phyloP scores from a whole-genome alignment of 306 rosid genomes.

The Acacia crassicarpa region DNA sequence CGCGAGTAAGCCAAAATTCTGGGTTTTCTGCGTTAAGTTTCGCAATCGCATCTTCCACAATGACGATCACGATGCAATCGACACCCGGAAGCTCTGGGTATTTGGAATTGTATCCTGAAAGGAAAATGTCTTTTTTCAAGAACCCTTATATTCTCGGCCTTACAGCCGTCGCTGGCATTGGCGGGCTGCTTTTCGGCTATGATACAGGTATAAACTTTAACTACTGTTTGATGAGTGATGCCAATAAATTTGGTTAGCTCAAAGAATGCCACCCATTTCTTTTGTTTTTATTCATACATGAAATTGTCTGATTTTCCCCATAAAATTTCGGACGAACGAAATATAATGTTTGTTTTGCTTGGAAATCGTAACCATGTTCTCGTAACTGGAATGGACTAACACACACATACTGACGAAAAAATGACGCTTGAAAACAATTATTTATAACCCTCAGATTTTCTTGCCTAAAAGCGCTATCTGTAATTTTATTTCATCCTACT shows the following conservation, averaged over 20 bases:
- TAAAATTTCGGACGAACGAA: not conserved
- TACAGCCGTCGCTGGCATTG: constrained; percentile 48
- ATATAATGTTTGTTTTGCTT: not conserved
- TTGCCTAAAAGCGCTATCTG: not conserved
- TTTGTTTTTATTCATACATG: not conserved
- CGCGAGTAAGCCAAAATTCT: not conserved
- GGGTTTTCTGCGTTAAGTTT: not conserved
- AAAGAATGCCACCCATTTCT: not conserved
- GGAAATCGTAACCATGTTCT: not conserved
- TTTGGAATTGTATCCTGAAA: constrained; percentile 46
- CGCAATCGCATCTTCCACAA: not conserved
- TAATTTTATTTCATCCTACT: not conserved
- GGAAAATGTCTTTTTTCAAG: constrained; percentile 49
- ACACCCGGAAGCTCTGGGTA: constrained; percentile 59
- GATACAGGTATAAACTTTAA: constrained; percentile 35
- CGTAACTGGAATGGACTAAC: not conserved
- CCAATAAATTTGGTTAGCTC: not conserved
- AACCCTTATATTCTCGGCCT: constrained; percentile 51
- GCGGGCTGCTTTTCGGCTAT: constrained; percentile 53
- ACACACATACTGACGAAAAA: too few relatives aligned
- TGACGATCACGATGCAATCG: constrained; percentile 49
- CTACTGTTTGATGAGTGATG: not conserved
- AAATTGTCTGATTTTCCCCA: not conserved
- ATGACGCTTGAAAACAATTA: too few relatives aligned
- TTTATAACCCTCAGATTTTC: not conserved